These are phyloP conservation scores for Rhizopogon sp. DNA, from an alignment of 768 basidiomycete species.

Conservation along the genomic window DNA sequence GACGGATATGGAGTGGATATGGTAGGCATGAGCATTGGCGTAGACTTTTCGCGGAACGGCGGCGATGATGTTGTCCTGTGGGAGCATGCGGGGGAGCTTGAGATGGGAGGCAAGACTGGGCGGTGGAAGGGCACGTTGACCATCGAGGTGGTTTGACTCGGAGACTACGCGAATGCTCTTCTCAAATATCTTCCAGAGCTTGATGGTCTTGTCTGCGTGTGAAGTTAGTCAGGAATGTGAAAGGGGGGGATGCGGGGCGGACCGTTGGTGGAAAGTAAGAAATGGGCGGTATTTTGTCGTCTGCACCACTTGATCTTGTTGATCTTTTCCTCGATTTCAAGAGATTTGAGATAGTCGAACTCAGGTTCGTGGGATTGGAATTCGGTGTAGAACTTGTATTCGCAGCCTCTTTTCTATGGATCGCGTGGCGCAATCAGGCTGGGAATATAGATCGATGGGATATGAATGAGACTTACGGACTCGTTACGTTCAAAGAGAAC, in stretches of 20 bases:
- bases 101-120: slow-evolving; percentile 58
- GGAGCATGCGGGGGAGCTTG: slow-evolving; percentile 84
- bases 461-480: slow-evolving; percentile 52
- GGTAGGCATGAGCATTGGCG: slow-evolving; percentile 98
- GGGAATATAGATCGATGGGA: slow-evolving; percentile 5
- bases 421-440: slow-evolving; percentile 30
- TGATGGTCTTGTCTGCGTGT: slow-evolving; percentile 93
- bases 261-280: slow-evolving; percentile 97
- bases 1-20: slow-evolving; percentile 99
- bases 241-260: slow-evolving; percentile 17
- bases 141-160: slow-evolving; percentile 91
- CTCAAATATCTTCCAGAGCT: slow-evolving; percentile 99
- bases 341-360: slow-evolving; percentile 98
- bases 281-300: slow-evolving; percentile 96
- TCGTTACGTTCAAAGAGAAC: slow-evolving; percentile 99
- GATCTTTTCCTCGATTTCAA: slow-evolving; percentile 99
- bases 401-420: slow-evolving; percentile 95
- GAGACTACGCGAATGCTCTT: slow-evolving; percentile 93
- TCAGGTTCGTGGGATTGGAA: slow-evolving; percentile 99
- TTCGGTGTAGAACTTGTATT: slow-evolving; percentile 99
- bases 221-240: not conserved
- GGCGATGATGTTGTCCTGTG: slow-evolving; percentile 97
- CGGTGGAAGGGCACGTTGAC: slow-evolving; percentile 63
- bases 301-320: slow-evolving; percentile 99
- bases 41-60: slow-evolving; percentile 98